phyloP scores from a whole-genome alignment of 2,329 filamentous ascomycete genomes.

The Xylariaceae sp. region DNA sequence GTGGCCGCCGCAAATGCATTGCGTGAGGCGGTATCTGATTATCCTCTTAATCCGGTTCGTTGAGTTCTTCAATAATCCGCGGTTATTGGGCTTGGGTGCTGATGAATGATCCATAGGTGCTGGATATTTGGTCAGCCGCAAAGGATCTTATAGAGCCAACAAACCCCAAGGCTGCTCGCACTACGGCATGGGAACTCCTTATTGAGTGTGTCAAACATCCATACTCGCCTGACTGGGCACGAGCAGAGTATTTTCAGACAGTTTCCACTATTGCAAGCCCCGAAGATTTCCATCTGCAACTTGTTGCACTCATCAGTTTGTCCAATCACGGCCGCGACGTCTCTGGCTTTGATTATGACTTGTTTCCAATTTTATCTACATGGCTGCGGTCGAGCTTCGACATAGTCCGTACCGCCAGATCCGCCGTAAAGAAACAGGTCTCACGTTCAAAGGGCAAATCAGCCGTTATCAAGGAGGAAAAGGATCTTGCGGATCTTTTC shows the following conservation, averaged over 20 bases:
- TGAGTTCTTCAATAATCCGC: not conserved
- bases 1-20: conserved; percentile 56
- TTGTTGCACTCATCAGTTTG: conserved; percentile 59
- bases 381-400: conserved; percentile 58
- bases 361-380: conserved; percentile 56
- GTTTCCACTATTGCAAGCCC: conserved; percentile 52
- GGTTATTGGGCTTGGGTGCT: not conserved
- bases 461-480: conserved; percentile 50
- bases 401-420: conserved; percentile 48
- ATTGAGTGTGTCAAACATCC: conserved; percentile 61
- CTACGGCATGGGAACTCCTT: conserved; percentile 62
- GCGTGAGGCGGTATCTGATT: conserved; percentile 53
- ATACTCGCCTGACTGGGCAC: conserved; percentile 61
- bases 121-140: conserved; percentile 62
- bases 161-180: conserved; percentile 51
- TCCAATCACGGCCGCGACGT: conserved; percentile 59
- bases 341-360: conserved; percentile 63
- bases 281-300: conserved; percentile 63
- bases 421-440: conserved; percentile 48
- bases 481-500: conserved; percentile 61
- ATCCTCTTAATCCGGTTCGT: conserved; percentile 50
- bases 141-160: conserved; percentile 59
- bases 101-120: conserved; percentile 32
- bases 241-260: conserved; percentile 61
- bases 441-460: conserved; percentile 42